Percentiles rank a stretch among this genome's conserved stretches.
These are phyloP conservation scores for Phlegmacium glaucopus DNA, from an alignment of 768 basidiomycete genomes.

Conservation along the genomic window DNA sequence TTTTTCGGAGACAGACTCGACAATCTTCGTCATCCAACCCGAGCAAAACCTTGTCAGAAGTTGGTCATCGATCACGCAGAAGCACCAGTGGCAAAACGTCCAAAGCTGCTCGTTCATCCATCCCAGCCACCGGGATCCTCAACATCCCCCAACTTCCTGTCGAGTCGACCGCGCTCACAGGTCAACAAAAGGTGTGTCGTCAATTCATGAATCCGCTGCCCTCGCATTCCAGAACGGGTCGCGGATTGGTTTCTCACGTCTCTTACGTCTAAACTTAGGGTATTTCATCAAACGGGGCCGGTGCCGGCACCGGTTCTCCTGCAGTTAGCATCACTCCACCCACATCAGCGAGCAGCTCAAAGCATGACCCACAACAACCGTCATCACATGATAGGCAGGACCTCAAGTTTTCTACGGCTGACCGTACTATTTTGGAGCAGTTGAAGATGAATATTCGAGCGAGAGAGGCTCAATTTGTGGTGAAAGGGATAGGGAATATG, in stretches of 20 bases:
- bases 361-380: not conserved
- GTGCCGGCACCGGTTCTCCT: not conserved
- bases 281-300: not conserved
- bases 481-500: conserved; percentile 40
- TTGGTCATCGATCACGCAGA: conserved; percentile 18
- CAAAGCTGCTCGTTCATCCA: conserved; percentile 3
- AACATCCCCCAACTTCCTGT: not conserved
- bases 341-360: too few relatives aligned
- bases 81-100: conserved; percentile 9
- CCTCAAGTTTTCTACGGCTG: conserved; percentile 53
- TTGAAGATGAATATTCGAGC: conserved; percentile 49
- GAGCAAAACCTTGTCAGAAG: conserved; percentile 21
- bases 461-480: conserved; percentile 52
- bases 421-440: conserved; percentile 58
- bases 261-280: not conserved
- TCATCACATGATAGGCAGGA: not conserved
- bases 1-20: conserved; percentile 18
- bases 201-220: not conserved
- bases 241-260: too few relatives aligned
- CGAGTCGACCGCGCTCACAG: not conserved
- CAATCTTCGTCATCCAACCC: conserved; percentile 23
- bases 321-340: not conserved
- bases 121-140: not conserved
- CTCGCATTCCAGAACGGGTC: too few relatives aligned
- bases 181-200: not conserved